These are phyloP conservation scores for Flaveria sonorensis DNA, from an alignment of 129 eudicot species.

Conservation along the genomic window DNA sequence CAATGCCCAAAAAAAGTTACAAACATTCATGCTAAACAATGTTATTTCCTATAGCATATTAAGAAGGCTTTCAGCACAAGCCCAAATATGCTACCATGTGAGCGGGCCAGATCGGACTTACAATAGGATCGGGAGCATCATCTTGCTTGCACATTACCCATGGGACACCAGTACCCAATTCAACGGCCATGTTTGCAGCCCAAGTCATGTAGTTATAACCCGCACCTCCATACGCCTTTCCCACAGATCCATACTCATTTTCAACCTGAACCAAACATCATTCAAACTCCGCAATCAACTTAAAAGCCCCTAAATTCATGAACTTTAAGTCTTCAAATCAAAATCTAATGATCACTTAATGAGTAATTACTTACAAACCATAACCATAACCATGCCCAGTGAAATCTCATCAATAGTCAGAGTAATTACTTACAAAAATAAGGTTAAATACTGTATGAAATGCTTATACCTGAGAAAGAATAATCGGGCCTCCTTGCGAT, in stretches of 20 bases:
- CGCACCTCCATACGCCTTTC: slow-evolving; percentile 58
- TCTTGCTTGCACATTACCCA: slow-evolving; percentile 99
- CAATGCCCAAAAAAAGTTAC: neutral
- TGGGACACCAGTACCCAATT: slow-evolving; percentile 82
- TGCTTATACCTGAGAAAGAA: slow-evolving; percentile 70
- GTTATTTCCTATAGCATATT: neutral
- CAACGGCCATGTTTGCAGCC: slow-evolving; percentile 95
- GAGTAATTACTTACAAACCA: neutral
- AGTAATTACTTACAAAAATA: neutral
- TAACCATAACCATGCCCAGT: too few species aligned
- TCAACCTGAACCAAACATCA: slow-evolving; percentile 64
- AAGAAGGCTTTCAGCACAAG: neutral
- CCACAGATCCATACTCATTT: slow-evolving; percentile 86
- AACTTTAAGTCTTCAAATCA: neutral
- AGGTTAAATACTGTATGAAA: neutral
- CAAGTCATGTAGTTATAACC: slow-evolving; percentile 78
- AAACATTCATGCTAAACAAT: slow-evolving; percentile 15
- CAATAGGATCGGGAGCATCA: slow-evolving; percentile 97
- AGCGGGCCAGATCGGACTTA: slow-evolving; percentile 35
- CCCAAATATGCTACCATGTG: neutral
- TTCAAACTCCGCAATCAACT: neutral
- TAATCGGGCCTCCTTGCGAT: slow-evolving; percentile 92
- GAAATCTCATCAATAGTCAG: too few species aligned
- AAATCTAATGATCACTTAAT: slow-evolving; percentile 3
- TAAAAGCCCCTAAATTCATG: neutral